A percentile compares a stretch with the other conserved stretches of the same genome.
These are phyloP conservation scores for Pseudoscleropodium purum DNA, from an alignment of 225 moss, liverwort and hornwort species.

Conservation along the genomic window DNA sequence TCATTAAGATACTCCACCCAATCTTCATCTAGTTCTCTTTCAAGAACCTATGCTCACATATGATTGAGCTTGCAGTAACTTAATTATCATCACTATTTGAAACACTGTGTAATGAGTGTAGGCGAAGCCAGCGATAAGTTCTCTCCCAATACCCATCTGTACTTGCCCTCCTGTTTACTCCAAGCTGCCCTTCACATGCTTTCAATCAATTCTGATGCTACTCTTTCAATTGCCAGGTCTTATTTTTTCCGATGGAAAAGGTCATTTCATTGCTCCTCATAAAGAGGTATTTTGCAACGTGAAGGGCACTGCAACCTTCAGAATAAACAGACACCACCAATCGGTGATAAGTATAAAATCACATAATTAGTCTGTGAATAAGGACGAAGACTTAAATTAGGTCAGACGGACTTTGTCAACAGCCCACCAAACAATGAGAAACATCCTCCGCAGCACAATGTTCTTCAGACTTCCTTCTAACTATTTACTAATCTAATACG, in stretches of 20 bases:
- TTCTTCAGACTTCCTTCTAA: slow-evolving; percentile 9
- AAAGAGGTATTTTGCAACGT: background rate
- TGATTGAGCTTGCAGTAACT: too few relatives aligned
- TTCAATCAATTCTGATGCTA: background rate
- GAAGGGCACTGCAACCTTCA: background rate
- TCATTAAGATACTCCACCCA: background rate
- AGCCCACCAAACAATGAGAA: slow-evolving; percentile 23
- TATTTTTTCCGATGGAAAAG: background rate
- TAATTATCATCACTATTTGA: background rate
- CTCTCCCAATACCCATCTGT: background rate
- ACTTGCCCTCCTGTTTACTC: too few relatives aligned
- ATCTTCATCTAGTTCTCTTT: background rate
- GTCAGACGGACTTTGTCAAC: slow-evolving; percentile 7
- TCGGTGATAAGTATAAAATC: background rate
- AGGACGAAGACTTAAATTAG: slow-evolving; percentile 14
- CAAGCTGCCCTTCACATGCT: background rate
- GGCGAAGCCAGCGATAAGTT: too few relatives aligned
- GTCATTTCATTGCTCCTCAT: background rate
- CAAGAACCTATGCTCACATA: background rate
- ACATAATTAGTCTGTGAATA: background rate
- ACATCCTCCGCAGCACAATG: slow-evolving; percentile 15
- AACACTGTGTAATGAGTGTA: background rate
- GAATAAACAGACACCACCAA: background rate
- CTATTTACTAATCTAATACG: slow-evolving; percentile 3
- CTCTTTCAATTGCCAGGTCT: background rate